Percentiles rank a stretch among this genome's conserved stretches.
Conservation (phyloP, 441 rosid genomes). For the Biscutella laevigata region DNA sequence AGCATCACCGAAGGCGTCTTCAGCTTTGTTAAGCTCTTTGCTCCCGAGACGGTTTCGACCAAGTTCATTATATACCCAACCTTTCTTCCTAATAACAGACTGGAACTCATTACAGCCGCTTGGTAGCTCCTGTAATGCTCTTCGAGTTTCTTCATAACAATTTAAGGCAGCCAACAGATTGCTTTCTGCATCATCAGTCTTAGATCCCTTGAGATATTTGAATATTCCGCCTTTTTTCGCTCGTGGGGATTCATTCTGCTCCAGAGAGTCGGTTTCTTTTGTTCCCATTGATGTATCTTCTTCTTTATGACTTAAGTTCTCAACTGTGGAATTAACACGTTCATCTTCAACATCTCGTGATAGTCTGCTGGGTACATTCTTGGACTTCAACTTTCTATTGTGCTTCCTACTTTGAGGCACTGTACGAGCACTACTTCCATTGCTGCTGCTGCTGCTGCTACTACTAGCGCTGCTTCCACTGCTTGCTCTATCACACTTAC, state of each 20-base stretch:
- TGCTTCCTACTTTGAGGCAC: slow-evolving; percentile 49
- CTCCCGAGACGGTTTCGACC: slow-evolving; percentile 70
- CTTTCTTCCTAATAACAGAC: slow-evolving; percentile 62
- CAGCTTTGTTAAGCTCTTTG: slow-evolving; percentile 64
- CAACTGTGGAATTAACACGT: slow-evolving; percentile 21
- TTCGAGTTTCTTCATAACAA: slow-evolving; percentile 73
- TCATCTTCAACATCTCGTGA: slow-evolving; percentile 33
- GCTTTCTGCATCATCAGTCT: slow-evolving; percentile 51
- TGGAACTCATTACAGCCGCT: slow-evolving; percentile 44
- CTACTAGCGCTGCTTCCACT: slow-evolving; percentile 92
- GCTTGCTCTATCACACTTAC: slow-evolving; percentile 86
- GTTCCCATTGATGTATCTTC: slow-evolving; percentile 18
- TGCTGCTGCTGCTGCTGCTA: slow-evolving; percentile 54
- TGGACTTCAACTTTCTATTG: slow-evolving; percentile 39
- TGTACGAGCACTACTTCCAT: slow-evolving; percentile 34
- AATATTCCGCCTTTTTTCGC: slow-evolving; percentile 74
- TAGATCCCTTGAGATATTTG: slow-evolving; percentile 43
- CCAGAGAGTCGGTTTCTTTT: slow-evolving; percentile 22
- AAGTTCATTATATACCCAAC: slow-evolving; percentile 88
- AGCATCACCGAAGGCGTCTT: slow-evolving; percentile 76
- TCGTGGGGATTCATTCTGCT: slow-evolving; percentile 25
- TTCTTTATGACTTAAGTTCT: slow-evolving; percentile 21
- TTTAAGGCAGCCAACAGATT: slow-evolving; percentile 52
- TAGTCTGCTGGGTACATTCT: slow-evolving; percentile 25
- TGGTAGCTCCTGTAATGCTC: slow-evolving; percentile 56